These are phyloP conservation scores for Colletotrichum abscissum DNA, from an alignment of 2,329 filamentous ascomycete species.

Conservation along the genomic window DNA sequence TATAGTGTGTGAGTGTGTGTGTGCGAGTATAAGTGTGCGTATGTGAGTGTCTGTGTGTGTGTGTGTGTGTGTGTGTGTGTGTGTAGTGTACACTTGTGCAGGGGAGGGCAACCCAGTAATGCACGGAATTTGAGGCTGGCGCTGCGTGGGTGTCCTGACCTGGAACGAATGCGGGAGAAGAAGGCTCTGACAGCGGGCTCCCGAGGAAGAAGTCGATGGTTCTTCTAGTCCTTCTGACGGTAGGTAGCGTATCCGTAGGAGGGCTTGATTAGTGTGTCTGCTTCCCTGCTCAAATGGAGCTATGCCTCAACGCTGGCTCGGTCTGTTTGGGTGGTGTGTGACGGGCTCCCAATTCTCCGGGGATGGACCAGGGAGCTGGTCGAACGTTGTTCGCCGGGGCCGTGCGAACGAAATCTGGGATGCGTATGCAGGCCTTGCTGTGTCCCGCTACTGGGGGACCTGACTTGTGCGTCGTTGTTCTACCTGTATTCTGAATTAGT, in stretches of 20 bases:
- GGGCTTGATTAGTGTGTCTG: constrained; percentile 3
- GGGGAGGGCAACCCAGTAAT: constrained; percentile 19
- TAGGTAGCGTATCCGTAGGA: constrained; percentile 13
- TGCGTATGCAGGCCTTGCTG: constrained; percentile 29
- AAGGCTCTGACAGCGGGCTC: constrained; percentile 6
- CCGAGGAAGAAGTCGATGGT: constrained; percentile 15
- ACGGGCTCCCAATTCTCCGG: constrained; percentile 32
- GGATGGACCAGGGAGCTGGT: constrained; percentile 34
- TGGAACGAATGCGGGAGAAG: neutral
- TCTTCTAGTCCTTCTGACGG: constrained; percentile 22
- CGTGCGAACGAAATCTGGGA: constrained; percentile 31
- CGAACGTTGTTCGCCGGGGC: constrained; percentile 33
- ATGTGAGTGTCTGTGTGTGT: neutral
- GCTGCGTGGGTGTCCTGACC: constrained; percentile 17
- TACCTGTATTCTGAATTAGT: constrained; percentile 34
- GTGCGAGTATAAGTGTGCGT: neutral
- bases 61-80: neutral
- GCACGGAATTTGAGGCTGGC: constrained; percentile 28
- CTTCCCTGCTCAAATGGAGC: constrained; percentile 12
- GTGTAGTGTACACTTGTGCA: constrained; percentile 4
- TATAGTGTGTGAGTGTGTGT: neutral
- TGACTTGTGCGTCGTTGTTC: constrained; percentile 18
- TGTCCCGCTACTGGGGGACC: constrained; percentile 28
- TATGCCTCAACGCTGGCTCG: constrained; percentile 15
- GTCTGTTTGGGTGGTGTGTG: constrained; percentile 25